A percentile compares a stretch with the other conserved stretches of the same genome.
phyloP scores from a whole-genome alignment of 345 rosid genomes.

The Turnera subulata region DNA sequence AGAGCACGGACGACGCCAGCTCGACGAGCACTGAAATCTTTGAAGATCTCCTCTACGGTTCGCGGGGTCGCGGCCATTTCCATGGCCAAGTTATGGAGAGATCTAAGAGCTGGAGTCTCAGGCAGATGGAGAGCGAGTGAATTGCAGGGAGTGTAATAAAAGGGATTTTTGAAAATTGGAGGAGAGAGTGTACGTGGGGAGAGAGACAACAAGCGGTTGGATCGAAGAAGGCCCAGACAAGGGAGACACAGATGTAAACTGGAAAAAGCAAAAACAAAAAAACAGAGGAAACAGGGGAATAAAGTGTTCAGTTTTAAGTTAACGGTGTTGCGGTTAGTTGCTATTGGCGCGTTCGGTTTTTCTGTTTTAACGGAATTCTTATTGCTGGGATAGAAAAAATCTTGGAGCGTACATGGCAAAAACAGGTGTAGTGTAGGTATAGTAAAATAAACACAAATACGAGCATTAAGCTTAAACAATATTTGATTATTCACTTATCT shows the following conservation, averaged over 20 bases:
- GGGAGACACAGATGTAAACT: constrained; percentile 1
- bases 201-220: background rate
- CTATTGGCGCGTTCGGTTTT: constrained; percentile 11
- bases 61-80: constrained; percentile 21
- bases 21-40: constrained; percentile 21
- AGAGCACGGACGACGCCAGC: constrained; percentile 21
- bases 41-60: constrained; percentile 23
- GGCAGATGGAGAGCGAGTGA: too few relatives aligned
- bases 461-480: too few relatives aligned
- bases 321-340: constrained; percentile 11
- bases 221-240: constrained; percentile 6
- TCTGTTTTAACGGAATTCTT: background rate
- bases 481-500: too few relatives aligned
- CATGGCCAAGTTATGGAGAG: constrained; percentile 12
- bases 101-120: background rate
- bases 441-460: too few relatives aligned
- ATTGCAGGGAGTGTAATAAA: too few relatives aligned
- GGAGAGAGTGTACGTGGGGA: too few relatives aligned
- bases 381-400: too few relatives aligned
- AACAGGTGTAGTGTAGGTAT: background rate
- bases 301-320: background rate
- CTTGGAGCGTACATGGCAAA: constrained; percentile 9
- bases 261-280: background rate
- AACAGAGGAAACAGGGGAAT: background rate
- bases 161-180: background rate